These are phyloP conservation scores for Rhodotorula sp. DNA, from an alignment of 1,284 basidiomycete genomes.

Conservation along the genomic window DNA sequence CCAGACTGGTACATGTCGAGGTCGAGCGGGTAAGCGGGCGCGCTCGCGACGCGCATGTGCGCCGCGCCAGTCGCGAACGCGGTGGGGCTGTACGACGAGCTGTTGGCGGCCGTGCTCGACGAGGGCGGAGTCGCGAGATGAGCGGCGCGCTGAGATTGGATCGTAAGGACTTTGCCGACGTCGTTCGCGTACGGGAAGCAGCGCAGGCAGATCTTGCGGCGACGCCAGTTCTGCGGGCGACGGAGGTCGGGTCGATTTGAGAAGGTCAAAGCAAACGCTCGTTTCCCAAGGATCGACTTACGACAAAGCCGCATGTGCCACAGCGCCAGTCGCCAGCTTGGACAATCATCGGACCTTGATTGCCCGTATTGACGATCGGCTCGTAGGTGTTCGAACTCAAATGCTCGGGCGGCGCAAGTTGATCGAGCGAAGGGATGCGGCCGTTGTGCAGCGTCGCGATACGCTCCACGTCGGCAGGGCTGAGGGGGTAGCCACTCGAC, in stretches of 20 bases:
- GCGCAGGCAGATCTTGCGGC: constrained; percentile 35
- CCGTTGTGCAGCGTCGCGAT: constrained; percentile 34
- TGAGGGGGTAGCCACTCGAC: constrained; percentile 19
- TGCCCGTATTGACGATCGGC: constrained; percentile 45
- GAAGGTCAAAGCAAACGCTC: background rate
- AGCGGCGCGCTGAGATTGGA: constrained; percentile 25
- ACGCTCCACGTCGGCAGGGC: constrained; percentile 15
- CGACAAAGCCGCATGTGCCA: constrained; percentile 46
- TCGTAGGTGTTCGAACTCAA: background rate
- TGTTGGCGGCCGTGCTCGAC: background rate
- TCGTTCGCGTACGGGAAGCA: constrained; percentile 31
- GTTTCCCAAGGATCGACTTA: constrained; percentile 32
- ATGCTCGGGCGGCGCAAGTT: constrained; percentile 24
- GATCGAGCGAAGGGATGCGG: constrained; percentile 27
- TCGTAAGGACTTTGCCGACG: constrained; percentile 35
- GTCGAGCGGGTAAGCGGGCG: background rate
- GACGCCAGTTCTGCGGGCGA: constrained; percentile 44
- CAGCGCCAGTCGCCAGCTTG: constrained; percentile 50
- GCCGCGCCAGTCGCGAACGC: background rate
- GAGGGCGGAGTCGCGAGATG: constrained; percentile 11
- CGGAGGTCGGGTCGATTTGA: background rate
- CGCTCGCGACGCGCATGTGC: background rate
- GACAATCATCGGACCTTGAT: constrained; percentile 47
- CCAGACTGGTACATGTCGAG: background rate
- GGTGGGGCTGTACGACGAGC: background rate